Base-by-base conservation (phyloP, 345 rosid genomes). In the Salix viminalis region DNA sequence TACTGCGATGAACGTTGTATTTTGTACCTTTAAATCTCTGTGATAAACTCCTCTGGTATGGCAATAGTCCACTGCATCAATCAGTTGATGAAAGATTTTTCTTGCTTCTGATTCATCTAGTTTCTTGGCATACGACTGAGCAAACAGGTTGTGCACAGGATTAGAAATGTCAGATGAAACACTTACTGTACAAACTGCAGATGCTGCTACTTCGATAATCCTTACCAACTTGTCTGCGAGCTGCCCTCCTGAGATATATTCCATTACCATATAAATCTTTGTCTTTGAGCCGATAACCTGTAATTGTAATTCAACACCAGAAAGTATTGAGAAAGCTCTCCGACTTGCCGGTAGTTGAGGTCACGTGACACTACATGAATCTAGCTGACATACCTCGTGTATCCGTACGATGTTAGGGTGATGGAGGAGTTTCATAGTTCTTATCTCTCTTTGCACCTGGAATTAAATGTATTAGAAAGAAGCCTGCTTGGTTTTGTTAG, bases 241-340 rank as follows among this genome's bases (percentile, higher is more conserved):
- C 70, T 88, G 97, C 26, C 94, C 97, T 74, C 97, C 97, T 19
- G 94, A 76, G 32, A 89, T 86, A 23, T 95, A 88, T 76, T 95
- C 99, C 97, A 95, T 91, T 21, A 91, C 88, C 60, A 95, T 87
- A 83, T 94, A 93, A 75, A 93, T 95, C 81, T 89, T 95, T 2
- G 92, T 88, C 87, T 91, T 95, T 44, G 96, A 82, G 48, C 97
- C 99, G 74, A 91, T 89, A 67, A 91, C 98, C 97, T 94, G 86
- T 54, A 56, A 56, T 74, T 23, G 41, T 9, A 52, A 37, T 39
- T 68, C 69, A 34, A 58, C 15, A 52, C 7, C 30, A 68, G 39
- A 16, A 15, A 26, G 39, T 5, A 39, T 26, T 28, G 39, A 39
- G 69, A 30, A 65, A 36, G 34, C 1, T 1, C 30, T 50, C 65